These are phyloP conservation scores for Aphanomyces astaci DNA, from an alignment of 352 stramenopile genomes.

Conservation along the genomic window DNA sequence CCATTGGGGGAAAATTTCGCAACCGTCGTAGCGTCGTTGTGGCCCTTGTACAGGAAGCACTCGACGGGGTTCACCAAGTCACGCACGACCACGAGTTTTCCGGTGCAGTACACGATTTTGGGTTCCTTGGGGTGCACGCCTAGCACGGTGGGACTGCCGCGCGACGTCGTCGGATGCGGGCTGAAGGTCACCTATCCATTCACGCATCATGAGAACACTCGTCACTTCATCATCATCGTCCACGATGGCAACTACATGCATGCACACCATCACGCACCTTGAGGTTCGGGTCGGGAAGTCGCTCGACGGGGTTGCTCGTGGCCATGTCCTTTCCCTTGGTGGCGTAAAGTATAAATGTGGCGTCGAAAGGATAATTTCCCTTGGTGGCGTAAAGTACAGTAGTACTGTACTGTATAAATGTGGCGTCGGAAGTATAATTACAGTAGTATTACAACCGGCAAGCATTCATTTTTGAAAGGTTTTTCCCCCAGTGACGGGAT, in stretches of 20 bases:
- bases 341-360: neutral
- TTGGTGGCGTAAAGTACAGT: neutral
- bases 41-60: slow-evolving; percentile 93
- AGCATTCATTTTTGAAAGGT: neutral
- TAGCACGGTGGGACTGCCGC: slow-evolving; percentile 58
- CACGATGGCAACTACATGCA: too few relatives aligned
- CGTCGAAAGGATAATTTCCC: neutral
- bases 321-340: neutral
- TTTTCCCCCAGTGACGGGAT: neutral
- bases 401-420: neutral
- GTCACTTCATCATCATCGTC: neutral
- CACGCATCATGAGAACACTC: too few relatives aligned
- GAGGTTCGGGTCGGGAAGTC: slow-evolving; percentile 17
- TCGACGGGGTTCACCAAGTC: slow-evolving; percentile 77
- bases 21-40: slow-evolving; percentile 87
- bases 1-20: slow-evolving; percentile 93
- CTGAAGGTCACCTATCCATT: slow-evolving; percentile 44
- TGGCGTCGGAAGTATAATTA: too few relatives aligned
- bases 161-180: slow-evolving; percentile 63
- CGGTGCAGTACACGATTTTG: slow-evolving; percentile 88
- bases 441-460: too few relatives aligned
- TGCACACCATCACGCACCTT: neutral
- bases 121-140: slow-evolving; percentile 76
- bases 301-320: slow-evolving; percentile 10
- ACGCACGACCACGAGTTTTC: slow-evolving; percentile 87